phyloP scores from a whole-genome alignment of 495 filamentous ascomycete genomes.

The Rostrohypoxylon terebratum region DNA sequence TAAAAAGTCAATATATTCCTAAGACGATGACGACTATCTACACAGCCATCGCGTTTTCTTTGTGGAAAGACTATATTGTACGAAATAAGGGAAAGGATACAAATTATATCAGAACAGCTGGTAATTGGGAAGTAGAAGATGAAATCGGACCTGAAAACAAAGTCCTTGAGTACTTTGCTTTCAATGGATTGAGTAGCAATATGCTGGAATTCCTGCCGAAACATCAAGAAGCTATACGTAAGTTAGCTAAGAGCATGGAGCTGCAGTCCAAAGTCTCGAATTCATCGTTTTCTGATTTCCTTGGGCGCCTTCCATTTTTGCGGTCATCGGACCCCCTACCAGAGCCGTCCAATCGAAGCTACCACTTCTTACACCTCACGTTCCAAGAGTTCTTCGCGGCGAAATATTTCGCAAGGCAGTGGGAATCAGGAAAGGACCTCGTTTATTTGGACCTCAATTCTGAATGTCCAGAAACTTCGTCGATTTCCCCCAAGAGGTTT shows the following conservation, averaged over 20 bases:
- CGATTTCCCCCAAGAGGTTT: not conserved
- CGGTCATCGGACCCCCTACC: not conserved
- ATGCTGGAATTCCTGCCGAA: not conserved
- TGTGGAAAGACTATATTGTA: not conserved
- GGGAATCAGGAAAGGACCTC: not conserved
- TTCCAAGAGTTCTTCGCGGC: slow-evolving; percentile 8
- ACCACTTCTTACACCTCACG: slow-evolving; percentile 8
- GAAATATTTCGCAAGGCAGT: not conserved
- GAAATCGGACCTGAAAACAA: not conserved
- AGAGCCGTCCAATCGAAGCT: not conserved
- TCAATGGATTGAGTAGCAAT: not conserved
- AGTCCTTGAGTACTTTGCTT: not conserved
- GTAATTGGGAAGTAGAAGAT: not conserved
- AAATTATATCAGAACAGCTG: not conserved
- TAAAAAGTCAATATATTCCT: not conserved
- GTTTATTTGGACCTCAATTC: not conserved
- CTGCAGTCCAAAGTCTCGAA: not conserved
- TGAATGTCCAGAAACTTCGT: too few relatives aligned
- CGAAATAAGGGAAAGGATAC: not conserved
- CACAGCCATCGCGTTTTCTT: not conserved
- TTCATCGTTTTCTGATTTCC: not conserved
- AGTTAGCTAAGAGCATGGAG: too few relatives aligned
- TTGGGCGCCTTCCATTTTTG: not conserved
- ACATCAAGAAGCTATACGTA: not conserved
- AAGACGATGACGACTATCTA: not conserved